A percentile compares a stretch with the other conserved stretches of the same genome.
phyloP scores from a whole-genome alignment of 169 alveolate genomes.

The Plasmodium knowlesi region DNA sequence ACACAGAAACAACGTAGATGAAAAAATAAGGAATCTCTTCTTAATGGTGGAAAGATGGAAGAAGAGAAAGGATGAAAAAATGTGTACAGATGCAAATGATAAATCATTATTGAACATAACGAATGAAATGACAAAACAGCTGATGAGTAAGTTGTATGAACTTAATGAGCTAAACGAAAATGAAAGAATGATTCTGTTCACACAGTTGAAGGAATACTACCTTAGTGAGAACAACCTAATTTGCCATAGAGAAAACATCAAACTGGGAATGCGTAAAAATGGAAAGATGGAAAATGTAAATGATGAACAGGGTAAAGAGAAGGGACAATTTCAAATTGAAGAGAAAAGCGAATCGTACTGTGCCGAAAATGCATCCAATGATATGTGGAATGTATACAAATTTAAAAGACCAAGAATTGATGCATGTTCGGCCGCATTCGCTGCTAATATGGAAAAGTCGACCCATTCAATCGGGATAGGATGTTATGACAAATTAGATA shows the following conservation, averaged over 20 bases:
- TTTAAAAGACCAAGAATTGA: neutral
- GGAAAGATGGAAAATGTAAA: neutral
- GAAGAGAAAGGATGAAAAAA: neutral
- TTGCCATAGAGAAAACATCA: neutral
- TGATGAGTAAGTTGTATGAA: neutral
- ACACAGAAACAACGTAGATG: conserved; percentile 3
- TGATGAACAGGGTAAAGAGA: neutral
- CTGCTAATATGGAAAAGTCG: neutral
- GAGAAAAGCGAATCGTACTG: neutral
- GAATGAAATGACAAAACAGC: neutral
- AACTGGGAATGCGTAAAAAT: neutral
- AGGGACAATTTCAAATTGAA: neutral
- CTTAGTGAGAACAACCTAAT: neutral
- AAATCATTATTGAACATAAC: neutral
- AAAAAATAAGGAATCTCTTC: conserved; percentile 2
- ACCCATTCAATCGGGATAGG: neutral
- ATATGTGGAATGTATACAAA: neutral
- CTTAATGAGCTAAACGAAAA: neutral
- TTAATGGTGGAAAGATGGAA: conserved; percentile 11
- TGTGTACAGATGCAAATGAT: neutral
- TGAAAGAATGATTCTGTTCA: conserved; percentile 6
- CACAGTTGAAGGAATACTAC: conserved; percentile 18
- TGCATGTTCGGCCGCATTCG: neutral
- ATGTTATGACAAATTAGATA: neutral
- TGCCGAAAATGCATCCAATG: neutral